Evolutionary conservation across 1,284 basidiomycete species (phyloP).

Genomic region (Cryptococcus sp.): DNA sequence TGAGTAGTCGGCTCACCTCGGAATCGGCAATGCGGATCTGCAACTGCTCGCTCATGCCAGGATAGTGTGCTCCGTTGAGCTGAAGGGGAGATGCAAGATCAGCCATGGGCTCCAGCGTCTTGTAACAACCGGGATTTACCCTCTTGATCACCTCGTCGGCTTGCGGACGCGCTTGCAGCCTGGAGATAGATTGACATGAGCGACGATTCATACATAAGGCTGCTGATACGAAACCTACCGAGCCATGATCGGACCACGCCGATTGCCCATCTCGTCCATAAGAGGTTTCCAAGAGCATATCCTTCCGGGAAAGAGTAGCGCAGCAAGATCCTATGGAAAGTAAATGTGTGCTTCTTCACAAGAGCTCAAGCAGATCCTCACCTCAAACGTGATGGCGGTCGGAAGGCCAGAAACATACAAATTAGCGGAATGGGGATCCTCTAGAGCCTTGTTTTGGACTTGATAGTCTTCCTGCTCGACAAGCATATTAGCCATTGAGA

Average conservation of each 20-base stretch:
- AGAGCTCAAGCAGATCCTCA: slow-evolving; percentile 14
- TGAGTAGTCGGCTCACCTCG: slow-evolving; percentile 28
- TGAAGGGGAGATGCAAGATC: slow-evolving; percentile 1
- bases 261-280: slow-evolving; percentile 33
- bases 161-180: slow-evolving; percentile 37
- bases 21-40: slow-evolving; percentile 47
- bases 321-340: slow-evolving; percentile 27
- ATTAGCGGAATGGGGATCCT: slow-evolving; percentile 44
- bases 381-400: slow-evolving; percentile 26
- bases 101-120: too few relatives aligned
- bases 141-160: slow-evolving; percentile 38
- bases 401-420: slow-evolving; percentile 46
- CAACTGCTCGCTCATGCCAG: slow-evolving; percentile 29
- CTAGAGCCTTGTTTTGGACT: slow-evolving; percentile 39
- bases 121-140: slow-evolving; percentile 18
- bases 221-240: slow-evolving; percentile 21
- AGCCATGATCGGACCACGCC: slow-evolving; percentile 41
- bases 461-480: slow-evolving; percentile 39
- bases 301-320: slow-evolving; percentile 28
- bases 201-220: background rate
- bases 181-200: background rate
- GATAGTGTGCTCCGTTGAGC: slow-evolving; percentile 34
- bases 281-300: slow-evolving; percentile 39
- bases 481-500: background rate
- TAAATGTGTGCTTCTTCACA: background rate